These are phyloP conservation scores for Rhizopogon salebrosus DNA, from an alignment of 768 basidiomycete genomes.

Conservation along the genomic window DNA sequence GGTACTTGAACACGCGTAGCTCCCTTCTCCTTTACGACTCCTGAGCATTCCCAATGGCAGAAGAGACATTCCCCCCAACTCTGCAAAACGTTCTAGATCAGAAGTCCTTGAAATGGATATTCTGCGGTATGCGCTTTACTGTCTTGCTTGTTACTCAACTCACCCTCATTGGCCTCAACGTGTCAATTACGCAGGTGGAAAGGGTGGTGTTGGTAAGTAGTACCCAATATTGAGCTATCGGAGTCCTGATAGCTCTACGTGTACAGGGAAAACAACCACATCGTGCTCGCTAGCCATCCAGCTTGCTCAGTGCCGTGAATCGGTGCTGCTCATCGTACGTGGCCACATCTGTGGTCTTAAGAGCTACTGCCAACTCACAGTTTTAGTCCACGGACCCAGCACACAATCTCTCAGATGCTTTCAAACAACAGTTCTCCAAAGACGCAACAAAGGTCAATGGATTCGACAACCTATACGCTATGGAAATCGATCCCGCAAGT, in stretches of 20 bases:
- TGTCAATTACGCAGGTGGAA: conserved; percentile 62
- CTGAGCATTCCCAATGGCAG: conserved; percentile 37
- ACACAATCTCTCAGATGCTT: conserved; percentile 97
- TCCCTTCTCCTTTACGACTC: conserved; percentile 8
- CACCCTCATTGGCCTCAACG: conserved; percentile 9
- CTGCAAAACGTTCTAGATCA: conserved; percentile 96
- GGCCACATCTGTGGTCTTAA: background rate
- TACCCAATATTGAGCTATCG: background rate
- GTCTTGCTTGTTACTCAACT: conserved; percentile 8
- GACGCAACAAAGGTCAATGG: conserved; percentile 98
- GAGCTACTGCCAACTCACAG: background rate
- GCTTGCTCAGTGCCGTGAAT: conserved; percentile 82
- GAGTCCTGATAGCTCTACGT: background rate
- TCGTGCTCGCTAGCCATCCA: conserved; percentile 98
- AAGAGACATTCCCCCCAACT: conserved; percentile 72
- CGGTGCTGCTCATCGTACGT: conserved; percentile 93
- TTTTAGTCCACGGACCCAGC: conserved; percentile 96
- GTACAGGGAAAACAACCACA: conserved; percentile 92
- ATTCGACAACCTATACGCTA: conserved; percentile 92
- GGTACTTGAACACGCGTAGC: conserved; percentile 15
- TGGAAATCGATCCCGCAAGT: conserved; percentile 99
- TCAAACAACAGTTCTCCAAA: conserved; percentile 98
- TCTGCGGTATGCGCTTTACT: conserved; percentile 69
- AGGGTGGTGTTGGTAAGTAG: conserved; percentile 91
- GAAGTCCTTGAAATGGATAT: conserved; percentile 94